A percentile compares a stretch with the other conserved stretches of the same genome.
Evolutionary conservation across 1,284 basidiomycete species (phyloP).

Genomic region (Chalciporus sp.): DNA sequence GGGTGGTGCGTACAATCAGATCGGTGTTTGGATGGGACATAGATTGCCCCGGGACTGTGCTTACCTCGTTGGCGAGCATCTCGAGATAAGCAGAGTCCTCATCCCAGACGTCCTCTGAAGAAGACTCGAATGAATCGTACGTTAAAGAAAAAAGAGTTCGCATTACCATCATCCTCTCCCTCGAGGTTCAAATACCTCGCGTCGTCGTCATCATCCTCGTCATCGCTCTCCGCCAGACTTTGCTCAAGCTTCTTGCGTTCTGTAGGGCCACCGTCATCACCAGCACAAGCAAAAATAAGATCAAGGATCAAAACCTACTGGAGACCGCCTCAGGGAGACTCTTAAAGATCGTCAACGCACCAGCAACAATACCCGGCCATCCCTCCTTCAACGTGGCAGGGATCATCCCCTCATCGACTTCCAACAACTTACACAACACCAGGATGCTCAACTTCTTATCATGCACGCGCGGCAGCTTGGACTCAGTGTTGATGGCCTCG

Average conservation of each 20-base stretch:
- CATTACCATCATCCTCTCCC: slow-evolving; percentile 64
- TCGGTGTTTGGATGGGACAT: slow-evolving; percentile 1
- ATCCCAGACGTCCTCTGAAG: slow-evolving; percentile 78
- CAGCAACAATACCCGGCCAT: slow-evolving; percentile 74
- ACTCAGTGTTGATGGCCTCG: slow-evolving; percentile 61
- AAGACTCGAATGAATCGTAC: slow-evolving; percentile 9
- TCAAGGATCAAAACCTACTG: slow-evolving; percentile 41
- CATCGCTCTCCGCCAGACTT: slow-evolving; percentile 57
- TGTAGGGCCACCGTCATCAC: slow-evolving; percentile 30
- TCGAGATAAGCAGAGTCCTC: slow-evolving; percentile 83
- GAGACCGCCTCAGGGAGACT: slow-evolving; percentile 73
- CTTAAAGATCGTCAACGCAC: slow-evolving; percentile 72
- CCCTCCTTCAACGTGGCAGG: slow-evolving; percentile 64
- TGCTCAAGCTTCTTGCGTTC: slow-evolving; percentile 69
- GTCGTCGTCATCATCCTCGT: slow-evolving; percentile 64
- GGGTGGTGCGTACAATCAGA: not conserved
- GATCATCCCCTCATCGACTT: slow-evolving; percentile 59
- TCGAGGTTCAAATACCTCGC: slow-evolving; percentile 63
- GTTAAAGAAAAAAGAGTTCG: not conserved
- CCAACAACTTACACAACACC: slow-evolving; percentile 74
- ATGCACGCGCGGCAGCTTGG: slow-evolving; percentile 80
- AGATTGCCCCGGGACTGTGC: slow-evolving; percentile 16
- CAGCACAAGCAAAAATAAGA: not conserved
- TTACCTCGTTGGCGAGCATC: slow-evolving; percentile 77
- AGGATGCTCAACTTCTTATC: slow-evolving; percentile 86